Evolutionary conservation across 345 rosid species (phyloP).

Genomic region (Xanthoceras sorbifolium): DNA sequence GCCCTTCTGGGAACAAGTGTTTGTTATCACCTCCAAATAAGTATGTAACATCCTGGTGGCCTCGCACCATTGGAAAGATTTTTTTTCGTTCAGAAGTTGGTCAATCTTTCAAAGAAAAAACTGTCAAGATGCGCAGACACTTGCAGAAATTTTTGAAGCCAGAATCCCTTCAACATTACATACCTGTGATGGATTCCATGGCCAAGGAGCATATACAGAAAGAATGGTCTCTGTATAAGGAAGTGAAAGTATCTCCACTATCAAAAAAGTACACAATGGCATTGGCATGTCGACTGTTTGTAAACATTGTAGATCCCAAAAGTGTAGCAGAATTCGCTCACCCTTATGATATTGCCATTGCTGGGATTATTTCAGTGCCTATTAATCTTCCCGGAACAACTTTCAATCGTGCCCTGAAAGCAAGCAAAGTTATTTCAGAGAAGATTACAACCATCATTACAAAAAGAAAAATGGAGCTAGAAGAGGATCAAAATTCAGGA

Average conservation of each 20-base stretch:
- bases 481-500: slow-evolving; percentile 1
- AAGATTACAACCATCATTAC: not conserved
- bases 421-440: not conserved
- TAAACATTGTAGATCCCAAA: not conserved
- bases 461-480: not conserved
- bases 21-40: slow-evolving; percentile 15
- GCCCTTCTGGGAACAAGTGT: slow-evolving; percentile 19
- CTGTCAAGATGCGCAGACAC: not conserved
- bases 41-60: slow-evolving; percentile 19
- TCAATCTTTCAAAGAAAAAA: not conserved
- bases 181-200: slow-evolving; percentile 23
- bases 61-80: not conserved
- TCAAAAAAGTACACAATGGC: not conserved
- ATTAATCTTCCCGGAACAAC: slow-evolving; percentile 21
- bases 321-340: not conserved
- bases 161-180: not conserved
- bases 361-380: not conserved
- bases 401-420: not conserved
- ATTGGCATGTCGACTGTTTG: slow-evolving; percentile 14
- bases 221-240: slow-evolving; percentile 11
- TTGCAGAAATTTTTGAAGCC: slow-evolving; percentile 15
- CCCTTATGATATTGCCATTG: not conserved
- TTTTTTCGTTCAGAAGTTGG: not conserved
- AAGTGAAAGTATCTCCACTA: not conserved
- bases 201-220: slow-evolving; percentile 12